Percentiles rank a stretch among this genome's conserved stretches.
These are phyloP conservation scores for Flaveria floridana DNA, from an alignment of 140 eudicot genomes.

Conservation along the genomic window DNA sequence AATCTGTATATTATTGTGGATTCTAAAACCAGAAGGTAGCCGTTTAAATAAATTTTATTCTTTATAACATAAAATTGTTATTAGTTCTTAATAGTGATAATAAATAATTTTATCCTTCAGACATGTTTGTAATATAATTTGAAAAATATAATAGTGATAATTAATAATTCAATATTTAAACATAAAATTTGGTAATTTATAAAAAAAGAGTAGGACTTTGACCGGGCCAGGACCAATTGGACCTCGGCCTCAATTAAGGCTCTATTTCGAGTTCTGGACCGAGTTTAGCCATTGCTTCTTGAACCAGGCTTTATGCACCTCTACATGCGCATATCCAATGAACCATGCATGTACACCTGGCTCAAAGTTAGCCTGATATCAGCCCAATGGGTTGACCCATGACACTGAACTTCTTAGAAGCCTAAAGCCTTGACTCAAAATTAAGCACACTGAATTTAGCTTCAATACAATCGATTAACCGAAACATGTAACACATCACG, in stretches of 20 bases:
- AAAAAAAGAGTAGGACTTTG: neutral
- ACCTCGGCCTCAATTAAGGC: neutral
- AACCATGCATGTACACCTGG: neutral
- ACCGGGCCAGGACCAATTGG: neutral
- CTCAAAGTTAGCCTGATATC: neutral
- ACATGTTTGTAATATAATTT: too few species aligned
- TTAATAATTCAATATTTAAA: neutral
- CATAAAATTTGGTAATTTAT: neutral
- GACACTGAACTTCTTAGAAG: constrained; percentile 2
- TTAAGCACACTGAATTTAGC: neutral
- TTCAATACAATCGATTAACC: neutral
- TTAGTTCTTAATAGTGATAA: too few species aligned
- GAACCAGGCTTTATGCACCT: neutral
- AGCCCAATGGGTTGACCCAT: neutral
- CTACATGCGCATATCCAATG: neutral
- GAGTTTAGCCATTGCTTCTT: neutral
- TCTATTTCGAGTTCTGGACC: neutral
- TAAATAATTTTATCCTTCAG: too few species aligned
- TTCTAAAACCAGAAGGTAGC: neutral
- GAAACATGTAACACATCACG: constrained; percentile 1
- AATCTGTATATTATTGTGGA: neutral
- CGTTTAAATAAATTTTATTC: neutral
- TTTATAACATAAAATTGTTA: too few species aligned
- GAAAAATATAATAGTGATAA: neutral
- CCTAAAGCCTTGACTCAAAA: neutral